phyloP scores from a whole-genome alignment of 2,329 filamentous ascomycete genomes.

The Trichothecium sympodiale region DNA sequence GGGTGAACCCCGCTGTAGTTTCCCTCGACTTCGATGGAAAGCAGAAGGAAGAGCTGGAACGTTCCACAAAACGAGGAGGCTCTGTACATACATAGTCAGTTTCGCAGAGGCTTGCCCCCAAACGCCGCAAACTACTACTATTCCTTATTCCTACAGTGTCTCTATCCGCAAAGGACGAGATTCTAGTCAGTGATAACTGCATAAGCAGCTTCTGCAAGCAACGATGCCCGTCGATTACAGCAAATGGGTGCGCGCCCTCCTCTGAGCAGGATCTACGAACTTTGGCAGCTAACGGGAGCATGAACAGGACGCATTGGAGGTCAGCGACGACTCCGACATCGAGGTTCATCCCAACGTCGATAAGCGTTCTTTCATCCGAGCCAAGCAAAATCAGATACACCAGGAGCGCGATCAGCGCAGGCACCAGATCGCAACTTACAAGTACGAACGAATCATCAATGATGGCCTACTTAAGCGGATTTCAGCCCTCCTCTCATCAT shows the following conservation, averaged over 20 bases:
- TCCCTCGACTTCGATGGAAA: no score
- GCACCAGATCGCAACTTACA: conserved; percentile 79
- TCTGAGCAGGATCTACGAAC: background rate
- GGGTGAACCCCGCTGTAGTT: no score
- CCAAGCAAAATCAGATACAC: conserved; percentile 96
- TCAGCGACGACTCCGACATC: conserved; percentile 95
- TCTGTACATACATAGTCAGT: no score
- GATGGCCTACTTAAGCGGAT: conserved; percentile 82
- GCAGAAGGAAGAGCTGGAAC: no score
- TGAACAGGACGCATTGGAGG: conserved; percentile 77
- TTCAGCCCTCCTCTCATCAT: conserved; percentile 60
- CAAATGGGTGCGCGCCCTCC: conserved; percentile 49
- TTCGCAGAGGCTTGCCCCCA: no score
- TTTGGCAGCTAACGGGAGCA: background rate
- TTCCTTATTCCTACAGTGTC: no score
- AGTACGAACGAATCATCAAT: conserved; percentile 89
- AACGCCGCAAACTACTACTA: no score
- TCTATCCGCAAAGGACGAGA: no score
- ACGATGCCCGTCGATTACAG: conserved; percentile 48
- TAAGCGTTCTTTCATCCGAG: conserved; percentile 95
- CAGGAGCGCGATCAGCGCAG: conserved; percentile 77
- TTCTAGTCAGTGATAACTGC: no score
- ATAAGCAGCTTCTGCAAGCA: no score
- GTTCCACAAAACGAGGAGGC: no score
- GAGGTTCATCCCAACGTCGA: conserved; percentile 99